Conservation (phyloP, 1,284 basidiomycete species). For the Papiliotrema nemorosa region DNA sequence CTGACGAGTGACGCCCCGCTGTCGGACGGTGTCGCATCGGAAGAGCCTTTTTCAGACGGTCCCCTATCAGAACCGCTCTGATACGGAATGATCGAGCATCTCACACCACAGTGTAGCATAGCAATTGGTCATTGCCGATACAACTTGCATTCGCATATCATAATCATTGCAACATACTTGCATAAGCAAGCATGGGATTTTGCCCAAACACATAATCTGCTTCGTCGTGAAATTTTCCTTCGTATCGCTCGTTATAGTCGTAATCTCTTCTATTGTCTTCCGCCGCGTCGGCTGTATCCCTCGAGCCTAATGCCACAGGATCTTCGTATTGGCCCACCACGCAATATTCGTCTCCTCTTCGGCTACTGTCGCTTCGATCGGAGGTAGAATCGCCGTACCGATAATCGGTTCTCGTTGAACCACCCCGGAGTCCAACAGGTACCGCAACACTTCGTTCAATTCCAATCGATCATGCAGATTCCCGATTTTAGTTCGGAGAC, state of each 20-base stretch:
- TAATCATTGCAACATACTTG: too few relatives aligned
- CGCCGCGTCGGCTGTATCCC: constrained; percentile 35
- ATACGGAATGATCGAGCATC: background rate
- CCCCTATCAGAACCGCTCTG: background rate
- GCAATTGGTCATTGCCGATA: background rate
- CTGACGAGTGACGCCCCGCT: background rate
- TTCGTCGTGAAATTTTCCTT: too few relatives aligned
- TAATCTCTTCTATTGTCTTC: constrained; percentile 26
- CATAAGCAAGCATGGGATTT: too few relatives aligned
- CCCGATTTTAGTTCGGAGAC: constrained; percentile 64
- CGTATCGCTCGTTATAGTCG: too few relatives aligned
- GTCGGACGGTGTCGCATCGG: background rate
- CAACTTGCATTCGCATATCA: background rate
- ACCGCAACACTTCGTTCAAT: constrained; percentile 60
- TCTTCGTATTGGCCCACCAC: background rate
- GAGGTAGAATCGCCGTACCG: background rate
- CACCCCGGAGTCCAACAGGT: constrained; percentile 47
- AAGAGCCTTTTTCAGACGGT: background rate
- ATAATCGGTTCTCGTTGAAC: constrained; percentile 6
- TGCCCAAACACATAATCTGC: too few relatives aligned
- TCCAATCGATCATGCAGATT: constrained; percentile 72
- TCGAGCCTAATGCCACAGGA: background rate
- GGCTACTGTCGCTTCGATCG: background rate
- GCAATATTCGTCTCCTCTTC: background rate
- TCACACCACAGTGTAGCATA: background rate